phyloP scores from a whole-genome alignment of 1,284 basidiomycete species.

The Hymenochaete sp. region DNA sequence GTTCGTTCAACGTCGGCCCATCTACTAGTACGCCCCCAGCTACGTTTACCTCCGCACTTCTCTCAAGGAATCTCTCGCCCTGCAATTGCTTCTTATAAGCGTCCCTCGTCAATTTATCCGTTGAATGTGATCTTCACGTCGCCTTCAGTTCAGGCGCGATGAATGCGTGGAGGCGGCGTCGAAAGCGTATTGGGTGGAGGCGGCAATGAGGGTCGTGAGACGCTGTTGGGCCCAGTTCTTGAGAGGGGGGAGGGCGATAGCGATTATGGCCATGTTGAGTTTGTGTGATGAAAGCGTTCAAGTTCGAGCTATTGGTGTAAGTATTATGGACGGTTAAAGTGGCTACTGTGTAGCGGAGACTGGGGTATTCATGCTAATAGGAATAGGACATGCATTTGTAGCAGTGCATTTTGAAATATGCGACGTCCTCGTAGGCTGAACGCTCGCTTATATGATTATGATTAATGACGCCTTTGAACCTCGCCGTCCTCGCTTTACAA shows the following conservation, averaged over 20 bases:
- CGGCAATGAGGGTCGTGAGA: slow-evolving; percentile 22
- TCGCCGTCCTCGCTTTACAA: no score
- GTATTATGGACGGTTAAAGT: no score
- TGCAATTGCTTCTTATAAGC: slow-evolving; percentile 26
- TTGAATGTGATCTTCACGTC: slow-evolving; percentile 26
- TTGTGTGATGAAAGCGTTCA: no score
- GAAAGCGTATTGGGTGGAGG: slow-evolving; percentile 20
- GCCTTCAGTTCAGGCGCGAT: no score
- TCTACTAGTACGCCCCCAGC: slow-evolving; percentile 9
- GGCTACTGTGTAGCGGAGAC: no score
- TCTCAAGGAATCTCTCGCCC: slow-evolving; percentile 25
- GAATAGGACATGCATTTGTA: no score
- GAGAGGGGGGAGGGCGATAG: slow-evolving; percentile 17
- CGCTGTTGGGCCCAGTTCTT: slow-evolving; percentile 22
- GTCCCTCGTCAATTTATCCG: slow-evolving; percentile 25
- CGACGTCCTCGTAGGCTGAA: no score
- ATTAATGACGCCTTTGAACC: no score
- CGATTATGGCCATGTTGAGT: slow-evolving; percentile 7
- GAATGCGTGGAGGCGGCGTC: slow-evolving; percentile 23
- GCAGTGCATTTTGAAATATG: no score
- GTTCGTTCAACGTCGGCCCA: slow-evolving; percentile 6
- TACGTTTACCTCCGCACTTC: slow-evolving; percentile 24
- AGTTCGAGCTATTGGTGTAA: no score
- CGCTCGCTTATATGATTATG: no score
- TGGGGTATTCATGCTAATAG: no score